Evolutionary conservation across 805 yeast genomes (phyloP).

Genomic region (Suhomyces sp.): DNA sequence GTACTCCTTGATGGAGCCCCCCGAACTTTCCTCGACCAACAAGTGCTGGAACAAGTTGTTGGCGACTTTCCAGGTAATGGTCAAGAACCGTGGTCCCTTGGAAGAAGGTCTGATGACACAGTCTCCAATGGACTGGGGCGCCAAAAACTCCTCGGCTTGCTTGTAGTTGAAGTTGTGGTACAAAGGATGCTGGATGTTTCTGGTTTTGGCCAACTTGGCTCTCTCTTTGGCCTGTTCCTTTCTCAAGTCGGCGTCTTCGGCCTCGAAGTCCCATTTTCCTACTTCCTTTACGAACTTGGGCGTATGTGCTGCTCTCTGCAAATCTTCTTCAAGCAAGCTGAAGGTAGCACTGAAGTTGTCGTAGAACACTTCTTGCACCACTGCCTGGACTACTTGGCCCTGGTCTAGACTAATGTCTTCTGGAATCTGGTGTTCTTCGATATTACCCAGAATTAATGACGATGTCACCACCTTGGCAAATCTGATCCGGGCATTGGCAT

Average conservation of each 20-base stretch:
- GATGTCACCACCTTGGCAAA: conserved; percentile 41
- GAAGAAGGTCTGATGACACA: conserved; percentile 94
- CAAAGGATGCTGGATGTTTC: conserved; percentile 88
- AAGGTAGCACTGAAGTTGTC: conserved; percentile 71
- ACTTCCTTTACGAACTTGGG: conserved; percentile 52
- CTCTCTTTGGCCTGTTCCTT: conserved; percentile 59
- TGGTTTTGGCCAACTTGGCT: conserved; percentile 63
- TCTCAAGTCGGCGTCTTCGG: conserved; percentile 64
- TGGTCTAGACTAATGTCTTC: conserved; percentile 41
- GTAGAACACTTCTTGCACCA: conserved; percentile 66
- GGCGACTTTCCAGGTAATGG: conserved; percentile 95
- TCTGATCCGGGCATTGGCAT: conserved; percentile 42
- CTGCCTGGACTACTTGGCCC: conserved; percentile 88
- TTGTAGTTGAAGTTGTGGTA: conserved; percentile 77
- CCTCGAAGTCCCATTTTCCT: conserved; percentile 75
- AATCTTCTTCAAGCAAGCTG: conserved; percentile 64
- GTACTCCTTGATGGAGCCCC: conserved; percentile 48
- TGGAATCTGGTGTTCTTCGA: conserved; percentile 45
- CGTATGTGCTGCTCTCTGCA: conserved; percentile 46
- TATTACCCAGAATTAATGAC: conserved; percentile 41
- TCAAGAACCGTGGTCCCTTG: conserved; percentile 80
- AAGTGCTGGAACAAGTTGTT: conserved; percentile 89
- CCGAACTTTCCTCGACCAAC: conserved; percentile 74
- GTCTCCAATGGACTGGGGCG: conserved; percentile 86
- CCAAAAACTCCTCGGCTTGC: conserved; percentile 92